Evolutionary conservation across 83 land plant genomes (phyloP).

Genomic region (Larix sibirica): DNA sequence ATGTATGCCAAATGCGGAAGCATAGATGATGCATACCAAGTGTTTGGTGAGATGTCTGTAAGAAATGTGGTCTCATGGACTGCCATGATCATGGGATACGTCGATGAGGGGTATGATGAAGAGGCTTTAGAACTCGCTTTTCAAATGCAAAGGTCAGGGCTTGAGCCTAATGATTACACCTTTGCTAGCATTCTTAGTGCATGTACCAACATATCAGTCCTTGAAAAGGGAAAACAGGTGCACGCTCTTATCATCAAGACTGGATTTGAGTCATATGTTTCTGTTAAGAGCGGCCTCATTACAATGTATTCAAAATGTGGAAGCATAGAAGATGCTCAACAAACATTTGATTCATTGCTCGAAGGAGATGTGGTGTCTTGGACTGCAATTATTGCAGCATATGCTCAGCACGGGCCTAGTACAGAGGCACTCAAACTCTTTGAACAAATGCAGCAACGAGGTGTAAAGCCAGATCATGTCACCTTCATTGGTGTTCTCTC

Average conservation of each 20-base stretch:
- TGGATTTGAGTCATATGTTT: slow-evolving; percentile 26
- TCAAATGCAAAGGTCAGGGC: slow-evolving; percentile 28
- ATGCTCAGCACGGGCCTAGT: slow-evolving; percentile 48
- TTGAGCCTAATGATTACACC: slow-evolving; percentile 50
- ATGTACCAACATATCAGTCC: slow-evolving; percentile 29
- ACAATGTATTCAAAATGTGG: slow-evolving; percentile 69
- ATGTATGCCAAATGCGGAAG: neutral
- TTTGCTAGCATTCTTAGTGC: slow-evolving; percentile 58
- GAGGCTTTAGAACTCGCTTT: slow-evolving; percentile 34
- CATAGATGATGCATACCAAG: slow-evolving; percentile 12
- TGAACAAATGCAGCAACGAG: slow-evolving; percentile 31
- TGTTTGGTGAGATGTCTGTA: slow-evolving; percentile 14
- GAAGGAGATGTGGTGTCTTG: slow-evolving; percentile 46
- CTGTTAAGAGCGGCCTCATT: slow-evolving; percentile 37
- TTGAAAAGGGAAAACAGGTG: slow-evolving; percentile 41
- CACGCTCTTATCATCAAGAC: slow-evolving; percentile 40
- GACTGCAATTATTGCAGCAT: slow-evolving; percentile 60
- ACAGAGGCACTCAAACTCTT: slow-evolving; percentile 35
- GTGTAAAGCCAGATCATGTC: slow-evolving; percentile 37
- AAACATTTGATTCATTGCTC: slow-evolving; percentile 32
- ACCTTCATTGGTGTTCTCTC: slow-evolving; percentile 55
- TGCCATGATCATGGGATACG: slow-evolving; percentile 37
- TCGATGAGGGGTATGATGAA: slow-evolving; percentile 21
- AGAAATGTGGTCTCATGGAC: slow-evolving; percentile 37
- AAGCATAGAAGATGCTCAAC: slow-evolving; percentile 37